Base-by-base conservation (phyloP, 306 rosid genomes). In the Echinosophora koreensis region DNA sequence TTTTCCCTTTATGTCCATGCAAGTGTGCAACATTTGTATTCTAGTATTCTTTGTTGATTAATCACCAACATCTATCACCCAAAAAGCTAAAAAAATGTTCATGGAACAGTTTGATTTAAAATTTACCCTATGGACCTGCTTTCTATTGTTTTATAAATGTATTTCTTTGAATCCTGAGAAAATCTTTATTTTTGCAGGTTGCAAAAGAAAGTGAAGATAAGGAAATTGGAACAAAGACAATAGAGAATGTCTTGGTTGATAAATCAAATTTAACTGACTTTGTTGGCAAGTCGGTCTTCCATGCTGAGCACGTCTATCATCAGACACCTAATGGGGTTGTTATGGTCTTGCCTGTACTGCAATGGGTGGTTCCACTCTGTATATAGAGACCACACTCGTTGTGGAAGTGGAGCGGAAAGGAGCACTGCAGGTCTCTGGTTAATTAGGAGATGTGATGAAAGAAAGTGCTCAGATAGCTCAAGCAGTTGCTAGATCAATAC, bases 311-410 rank as follows among this genome's bases (percentile, higher is more conserved):
- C 68, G 88, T 96, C 83, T 96, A 89, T 55, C 84, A 88, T 57
- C 90, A 78, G 81, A 96, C 97, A 61, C 99, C 99, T 12, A 67
- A 81, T 37, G 99, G 99, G 69, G 99, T 96, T 27, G 99, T 96
- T 34, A 92, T 96, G 99, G 99, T 80, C 98, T 96, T 65, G 99
- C 99, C 64, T 96, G 99, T 98, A 92, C 99, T 44, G 89, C 99
- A 71, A 92, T 96, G 99, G 99, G 99, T 16, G 99, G 99, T 41
- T 96, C 98, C 77, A 96, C 99, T 1, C 86, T 96, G 62, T 96
- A 96, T 81, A 89, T 96, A 71, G 99, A 92, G 86, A 96, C 99
- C 22, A 83, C 91, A 63, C 73, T 82, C 41, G 77, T 92, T 74
- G 98, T 92, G 81, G 87, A 93, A 88, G 93, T 87, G 80, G 98